Evolutionary conservation across 352 stramenopile genomes (phyloP), one percentile per base, ranked within the genome.

Genomic region (Phytophthora chlamydospora): DNA sequence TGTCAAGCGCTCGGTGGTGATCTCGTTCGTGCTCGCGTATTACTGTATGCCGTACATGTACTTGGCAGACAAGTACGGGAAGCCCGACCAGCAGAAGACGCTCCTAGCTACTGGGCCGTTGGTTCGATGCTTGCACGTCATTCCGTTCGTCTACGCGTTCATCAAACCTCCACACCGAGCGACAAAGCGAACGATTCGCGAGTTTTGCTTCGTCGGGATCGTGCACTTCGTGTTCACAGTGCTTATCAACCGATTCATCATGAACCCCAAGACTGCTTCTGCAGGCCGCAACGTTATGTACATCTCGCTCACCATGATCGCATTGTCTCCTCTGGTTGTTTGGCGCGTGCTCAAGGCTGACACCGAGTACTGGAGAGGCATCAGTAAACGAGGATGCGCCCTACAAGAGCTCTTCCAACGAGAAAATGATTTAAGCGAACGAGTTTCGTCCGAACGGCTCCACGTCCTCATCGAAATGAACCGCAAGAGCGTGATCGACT

Each of bases 381-480:
- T 83, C 11, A 63, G 68, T 5, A 39, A 75, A 9, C 70, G 47
- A 54, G 74, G 59, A 5, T 68, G 58, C 21, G 60, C 55, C 21
- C 13, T 76, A 0, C 68, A 83, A 17, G 38, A 68, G 33, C 29
- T 68, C 8, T 76, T 80, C 42, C 61, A 71, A n/a, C 50, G 59
- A 4, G 54, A 66, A 10, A 66, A 75, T 36, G 44, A 41, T 9
- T 35, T 80, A 4, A 61, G 68, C 6, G 77, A 84, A 16, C 61
- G 66, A 0, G 42, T 80, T 1, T 83, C 74, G 0, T 73, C 71
- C 6, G 35, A 80, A 38, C 71, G 71, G 17, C 56, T 87, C 0
- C 75, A 87, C 39, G 40, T 78, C 12, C 51, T 83, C 14, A 83
- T 86, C 44, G 76, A 85, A 43, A 72, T 80, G 67, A 76, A 86